A percentile compares a stretch with the other conserved stretches of the same genome.
These are phyloP conservation scores for Myriosclerotinia curreyana DNA, from an alignment of 2,329 filamentous ascomycete genomes.

Conservation along the genomic window DNA sequence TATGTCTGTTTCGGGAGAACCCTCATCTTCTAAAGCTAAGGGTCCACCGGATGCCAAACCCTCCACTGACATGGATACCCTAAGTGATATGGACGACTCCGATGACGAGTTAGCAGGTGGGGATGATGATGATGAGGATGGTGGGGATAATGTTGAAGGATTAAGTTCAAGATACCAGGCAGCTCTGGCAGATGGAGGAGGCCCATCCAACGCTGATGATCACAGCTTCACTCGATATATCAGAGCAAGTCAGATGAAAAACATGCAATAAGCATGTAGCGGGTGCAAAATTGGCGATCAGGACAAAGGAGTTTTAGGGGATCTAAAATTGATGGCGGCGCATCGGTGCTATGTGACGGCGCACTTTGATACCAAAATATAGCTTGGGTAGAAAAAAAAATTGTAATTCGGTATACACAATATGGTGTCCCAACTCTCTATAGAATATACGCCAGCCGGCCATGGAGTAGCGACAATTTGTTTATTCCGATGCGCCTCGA, in stretches of 20 bases:
- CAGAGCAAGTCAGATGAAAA: slow-evolving; percentile 37
- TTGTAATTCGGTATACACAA: slow-evolving; percentile 10
- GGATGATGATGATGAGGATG: slow-evolving; percentile 51
- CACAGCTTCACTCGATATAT: slow-evolving; percentile 40
- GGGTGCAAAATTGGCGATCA: slow-evolving; percentile 15
- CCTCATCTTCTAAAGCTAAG: slow-evolving; percentile 39
- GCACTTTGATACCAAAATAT: slow-evolving; percentile 21
- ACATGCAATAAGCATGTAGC: slow-evolving; percentile 27
- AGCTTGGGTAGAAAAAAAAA: slow-evolving; percentile 8
- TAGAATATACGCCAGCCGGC: slow-evolving; percentile 5
- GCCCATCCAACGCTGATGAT: slow-evolving; percentile 39
- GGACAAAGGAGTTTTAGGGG: slow-evolving; percentile 16
- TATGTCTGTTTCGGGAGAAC: slow-evolving; percentile 61
- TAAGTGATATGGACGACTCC: slow-evolving; percentile 42
- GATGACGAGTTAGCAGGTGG: slow-evolving; percentile 57
- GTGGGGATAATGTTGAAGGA: slow-evolving; percentile 52
- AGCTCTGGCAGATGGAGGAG: slow-evolving; percentile 59
- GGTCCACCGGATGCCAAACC: slow-evolving; percentile 26
- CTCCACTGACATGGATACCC: slow-evolving; percentile 39
- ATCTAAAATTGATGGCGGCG: slow-evolving; percentile 38
- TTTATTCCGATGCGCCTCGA: slow-evolving; percentile 23
- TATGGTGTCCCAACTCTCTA: slow-evolving; percentile 2
- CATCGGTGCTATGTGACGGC: slow-evolving; percentile 31
- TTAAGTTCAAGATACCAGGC: slow-evolving; percentile 74
- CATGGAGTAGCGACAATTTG: slow-evolving; percentile 17